Base-by-base conservation (phyloP, 345 rosid genomes). In the Crucihimalaya himalaica region DNA sequence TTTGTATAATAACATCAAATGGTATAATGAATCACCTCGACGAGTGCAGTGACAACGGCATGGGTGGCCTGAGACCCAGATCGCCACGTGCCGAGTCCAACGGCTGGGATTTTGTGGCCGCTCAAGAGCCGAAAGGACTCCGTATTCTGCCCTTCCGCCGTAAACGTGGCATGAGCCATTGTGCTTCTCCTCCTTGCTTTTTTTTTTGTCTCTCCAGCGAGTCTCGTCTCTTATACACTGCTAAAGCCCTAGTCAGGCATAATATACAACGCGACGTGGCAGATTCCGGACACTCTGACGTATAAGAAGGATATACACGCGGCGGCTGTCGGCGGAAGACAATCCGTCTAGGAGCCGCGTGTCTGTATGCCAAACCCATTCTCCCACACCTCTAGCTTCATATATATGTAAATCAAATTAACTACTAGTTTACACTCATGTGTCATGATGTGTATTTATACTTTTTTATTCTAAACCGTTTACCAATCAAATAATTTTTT, bases 21-120 rank as follows among this genome's bases (percentile, higher is more conserved):
- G 11, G 39, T 35, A 9, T 28, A 3, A 7, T 2, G 37, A 25
- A 15, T 31, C 4, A 85, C 88, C 89, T 84, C 83, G 25, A 81
- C 56, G 55, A 84, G 73, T 28, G 90, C 88, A n/a, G 79, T 75
- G 77, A 43, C 79, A 21, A 88, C 82, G 2, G 85, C 72, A 55
- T 77, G 51, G 20, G 70, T 32, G 54, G 85, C 82, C 11, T 28
- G 47, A 56, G 84, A 74, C 16, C 87, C 87, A 28, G 88, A 77
- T 35, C 23, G 69, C 85, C 85, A 81, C 14, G 86, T 86, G 37
- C 88, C 87, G 34, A 88, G 72, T 14, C 88, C 89, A n/a, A 84
- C 71, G 31, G 84, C 81, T 13, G 86, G 89, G 69, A 87, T 85
- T 63, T 70, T 70, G 72, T 80, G 85, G 51, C 86, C 87, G 23